A percentile compares a stretch with the other conserved stretches of the same genome.
Evolutionary conservation across 306 rosid genomes (phyloP).

Genomic region (Adenanthera pavonina): DNA sequence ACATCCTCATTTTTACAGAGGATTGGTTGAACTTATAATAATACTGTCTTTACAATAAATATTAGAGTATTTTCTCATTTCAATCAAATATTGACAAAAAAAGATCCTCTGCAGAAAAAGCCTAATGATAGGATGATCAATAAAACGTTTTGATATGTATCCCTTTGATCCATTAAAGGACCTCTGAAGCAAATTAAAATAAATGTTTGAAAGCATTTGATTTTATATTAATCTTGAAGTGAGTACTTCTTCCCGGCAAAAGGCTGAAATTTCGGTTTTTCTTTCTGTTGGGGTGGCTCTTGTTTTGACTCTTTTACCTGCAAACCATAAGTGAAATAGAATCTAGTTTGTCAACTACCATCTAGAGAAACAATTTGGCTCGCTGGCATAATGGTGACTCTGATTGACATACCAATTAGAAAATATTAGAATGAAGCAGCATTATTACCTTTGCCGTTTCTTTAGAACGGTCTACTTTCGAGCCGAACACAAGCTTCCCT

Average conservation of each 20-base stretch:
- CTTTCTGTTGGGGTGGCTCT: constrained; percentile 55
- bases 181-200: not conserved
- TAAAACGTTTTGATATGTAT: constrained; percentile 9
- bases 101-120: too few species aligned
- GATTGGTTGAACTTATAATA: too few species aligned
- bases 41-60: too few species aligned
- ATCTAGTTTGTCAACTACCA: not conserved
- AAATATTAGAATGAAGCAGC: not conserved
- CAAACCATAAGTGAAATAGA: not conserved
- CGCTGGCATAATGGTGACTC: not conserved
- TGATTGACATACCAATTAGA: not conserved
- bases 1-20: too few species aligned
- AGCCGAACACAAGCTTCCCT: constrained; percentile 74
- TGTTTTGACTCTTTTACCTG: constrained; percentile 59
- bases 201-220: not conserved
- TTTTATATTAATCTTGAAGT: constrained; percentile 48
- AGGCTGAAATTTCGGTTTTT: constrained; percentile 65
- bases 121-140: not conserved
- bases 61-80: too few species aligned
- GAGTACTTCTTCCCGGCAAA: constrained; percentile 71
- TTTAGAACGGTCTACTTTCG: constrained; percentile 49
- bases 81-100: too few species aligned
- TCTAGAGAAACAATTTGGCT: not conserved
- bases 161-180: constrained; percentile 8
- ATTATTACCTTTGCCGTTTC: constrained; percentile 55